phyloP scores from a whole-genome alignment of 2,329 filamentous ascomycete species.

The Verticillium isaacii region DNA sequence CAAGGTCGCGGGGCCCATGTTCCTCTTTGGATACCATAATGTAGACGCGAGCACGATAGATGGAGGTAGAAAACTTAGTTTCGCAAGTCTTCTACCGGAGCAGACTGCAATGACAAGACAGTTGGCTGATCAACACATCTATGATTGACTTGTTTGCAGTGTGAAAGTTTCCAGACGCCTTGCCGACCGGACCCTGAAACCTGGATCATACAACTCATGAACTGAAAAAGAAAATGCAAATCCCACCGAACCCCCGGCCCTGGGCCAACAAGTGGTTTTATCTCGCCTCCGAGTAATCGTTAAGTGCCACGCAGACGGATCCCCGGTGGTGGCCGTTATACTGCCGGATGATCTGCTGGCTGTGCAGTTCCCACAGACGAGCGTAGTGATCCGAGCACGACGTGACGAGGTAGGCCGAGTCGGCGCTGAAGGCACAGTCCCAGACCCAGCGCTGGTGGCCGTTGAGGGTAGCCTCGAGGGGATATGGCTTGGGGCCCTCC shows the following conservation, averaged over 20 bases:
- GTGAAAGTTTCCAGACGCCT: constrained; percentile 11
- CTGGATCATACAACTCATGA: constrained; percentile 4
- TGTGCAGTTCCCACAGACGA: constrained; percentile 81
- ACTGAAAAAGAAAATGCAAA: background rate
- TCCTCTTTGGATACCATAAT: constrained; percentile 7
- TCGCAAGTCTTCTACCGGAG: background rate
- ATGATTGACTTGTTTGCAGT: background rate
- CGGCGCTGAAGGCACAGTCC: constrained; percentile 93
- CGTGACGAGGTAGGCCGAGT: constrained; percentile 88
- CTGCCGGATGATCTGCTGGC: constrained; percentile 85
- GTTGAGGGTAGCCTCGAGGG: constrained; percentile 79
- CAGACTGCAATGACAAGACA: constrained; percentile 5
- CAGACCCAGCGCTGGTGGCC: constrained; percentile 96
- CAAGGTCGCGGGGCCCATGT: background rate
- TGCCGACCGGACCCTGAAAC: constrained; percentile 10
- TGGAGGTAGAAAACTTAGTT: background rate
- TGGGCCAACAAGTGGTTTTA: constrained; percentile 10
- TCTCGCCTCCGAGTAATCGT: constrained; percentile 69
- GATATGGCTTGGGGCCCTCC: constrained; percentile 58
- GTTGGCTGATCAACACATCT: constrained; percentile 6
- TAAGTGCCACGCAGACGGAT: constrained; percentile 86
- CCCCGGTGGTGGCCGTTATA: constrained; percentile 94
- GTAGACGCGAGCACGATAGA: background rate
- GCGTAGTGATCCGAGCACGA: constrained; percentile 94
- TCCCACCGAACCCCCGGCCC: background rate